Conservation (phyloP, 176 grass and related monocot species). For the Oryza australiensis region DNA sequence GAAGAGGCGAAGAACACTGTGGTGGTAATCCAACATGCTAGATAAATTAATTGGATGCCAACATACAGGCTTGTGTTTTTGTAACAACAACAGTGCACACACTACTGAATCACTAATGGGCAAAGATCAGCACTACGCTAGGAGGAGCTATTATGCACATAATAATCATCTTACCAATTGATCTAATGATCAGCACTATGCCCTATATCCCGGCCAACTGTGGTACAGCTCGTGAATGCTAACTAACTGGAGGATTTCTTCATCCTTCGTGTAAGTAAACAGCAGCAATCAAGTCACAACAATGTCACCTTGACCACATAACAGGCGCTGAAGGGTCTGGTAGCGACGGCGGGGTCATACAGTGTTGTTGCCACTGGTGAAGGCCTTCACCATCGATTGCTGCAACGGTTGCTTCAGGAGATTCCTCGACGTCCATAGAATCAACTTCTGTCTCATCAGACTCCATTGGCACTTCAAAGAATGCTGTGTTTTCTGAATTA, state of each 20-base stretch:
- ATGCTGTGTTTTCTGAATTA: conserved; percentile 8
- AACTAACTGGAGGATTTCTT: conserved; percentile 37
- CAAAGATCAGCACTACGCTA: conserved; percentile 31
- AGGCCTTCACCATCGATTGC: conserved; percentile 31
- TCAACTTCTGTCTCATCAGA: conserved; percentile 50
- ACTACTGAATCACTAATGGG: background rate
- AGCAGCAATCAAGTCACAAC: background rate
- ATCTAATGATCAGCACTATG: conserved; percentile 1
- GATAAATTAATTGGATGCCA: background rate
- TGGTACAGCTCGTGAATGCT: conserved; percentile 15
- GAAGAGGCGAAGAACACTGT: no score
- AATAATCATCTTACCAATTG: conserved; percentile 1
- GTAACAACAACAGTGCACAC: conserved; percentile 1
- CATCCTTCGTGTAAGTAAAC: conserved; percentile 13
- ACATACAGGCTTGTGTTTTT: background rate
- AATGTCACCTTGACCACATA: conserved; percentile 61
- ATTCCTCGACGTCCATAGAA: conserved; percentile 73
- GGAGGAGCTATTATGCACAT: conserved; percentile 26
- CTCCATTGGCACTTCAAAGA: conserved; percentile 53
- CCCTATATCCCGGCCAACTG: background rate
- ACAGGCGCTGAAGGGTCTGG: conserved; percentile 51
- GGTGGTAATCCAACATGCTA: background rate
- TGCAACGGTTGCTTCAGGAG: conserved; percentile 1
- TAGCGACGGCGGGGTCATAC: conserved; percentile 46
- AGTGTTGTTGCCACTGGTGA: conserved; percentile 63